phyloP scores from a whole-genome alignment of 1,284 basidiomycete genomes.

The Pyrrhoderma lamaoense region DNA sequence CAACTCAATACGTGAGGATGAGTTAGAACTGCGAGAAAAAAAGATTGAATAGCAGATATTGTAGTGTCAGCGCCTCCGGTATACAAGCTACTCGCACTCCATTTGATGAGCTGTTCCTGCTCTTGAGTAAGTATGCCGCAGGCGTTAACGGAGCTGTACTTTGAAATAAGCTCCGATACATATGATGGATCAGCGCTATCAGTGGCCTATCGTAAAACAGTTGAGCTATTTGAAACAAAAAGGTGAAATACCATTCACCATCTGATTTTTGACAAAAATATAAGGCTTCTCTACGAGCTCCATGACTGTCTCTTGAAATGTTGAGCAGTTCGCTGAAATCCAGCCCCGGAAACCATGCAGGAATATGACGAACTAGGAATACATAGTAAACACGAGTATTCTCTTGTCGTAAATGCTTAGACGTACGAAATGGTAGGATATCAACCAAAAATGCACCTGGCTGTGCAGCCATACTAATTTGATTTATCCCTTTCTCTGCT shows the following conservation, averaged over 20 bases:
- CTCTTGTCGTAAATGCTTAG: neutral
- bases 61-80: conserved; percentile 17
- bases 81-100: conserved; percentile 10
- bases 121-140: conserved; percentile 2
- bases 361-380: conserved; percentile 17
- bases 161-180: conserved; percentile 11
- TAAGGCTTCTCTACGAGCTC: conserved; percentile 16
- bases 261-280: conserved; percentile 16
- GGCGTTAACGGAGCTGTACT: conserved; percentile 3
- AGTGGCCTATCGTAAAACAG: too few relatives aligned
- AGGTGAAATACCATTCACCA: conserved; percentile 3
- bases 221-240: too few relatives aligned
- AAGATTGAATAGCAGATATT: conserved; percentile 14
- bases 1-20: conserved; percentile 8
- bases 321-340: conserved; percentile 11
- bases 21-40: conserved; percentile 17
- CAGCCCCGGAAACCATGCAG: conserved; percentile 19
- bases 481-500: conserved; percentile 13
- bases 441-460: conserved; percentile 19
- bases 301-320: conserved; percentile 10
- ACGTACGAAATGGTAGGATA: conserved; percentile 19
- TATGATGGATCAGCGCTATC: conserved; percentile 15
- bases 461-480: conserved; percentile 15
- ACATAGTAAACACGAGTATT: conserved; percentile 4
- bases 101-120: conserved; percentile 12